Conservation (phyloP, 257 asterid species). For the Eustoma russellianum region DNA sequence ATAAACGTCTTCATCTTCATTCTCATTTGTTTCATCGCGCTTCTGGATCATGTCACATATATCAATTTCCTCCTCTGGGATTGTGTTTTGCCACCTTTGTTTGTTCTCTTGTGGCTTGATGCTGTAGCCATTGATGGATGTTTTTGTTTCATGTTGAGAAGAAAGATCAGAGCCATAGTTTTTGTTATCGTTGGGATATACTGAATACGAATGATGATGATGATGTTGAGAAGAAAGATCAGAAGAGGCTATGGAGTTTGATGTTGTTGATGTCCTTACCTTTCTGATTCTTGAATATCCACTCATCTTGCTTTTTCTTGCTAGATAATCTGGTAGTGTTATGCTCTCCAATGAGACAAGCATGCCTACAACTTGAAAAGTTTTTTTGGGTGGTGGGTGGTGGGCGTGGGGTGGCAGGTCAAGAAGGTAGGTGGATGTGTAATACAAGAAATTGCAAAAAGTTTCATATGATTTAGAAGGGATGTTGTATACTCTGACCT, state of each 20-base stretch:
- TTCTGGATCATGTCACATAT: background rate
- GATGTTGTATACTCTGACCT: background rate
- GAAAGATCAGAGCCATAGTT: constrained; percentile 20
- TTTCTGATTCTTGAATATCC: constrained; percentile 19
- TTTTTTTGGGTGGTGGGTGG: background rate
- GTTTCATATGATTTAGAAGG: background rate
- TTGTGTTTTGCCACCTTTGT: background rate
- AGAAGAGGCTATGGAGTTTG: constrained; percentile 23
- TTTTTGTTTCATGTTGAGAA: constrained; percentile 5
- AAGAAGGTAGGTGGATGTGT: no score
- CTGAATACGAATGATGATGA: no score
- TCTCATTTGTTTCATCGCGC: background rate
- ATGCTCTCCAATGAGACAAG: constrained; percentile 1
- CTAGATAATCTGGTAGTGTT: background rate
- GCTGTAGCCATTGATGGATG: background rate
- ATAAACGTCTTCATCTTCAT: constrained; percentile 29
- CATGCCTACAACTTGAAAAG: background rate
- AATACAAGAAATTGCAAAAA: background rate
- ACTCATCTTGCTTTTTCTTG: constrained; percentile 6
- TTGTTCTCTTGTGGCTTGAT: background rate
- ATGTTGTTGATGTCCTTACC: constrained; percentile 7
- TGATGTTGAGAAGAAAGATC: constrained; percentile 13
- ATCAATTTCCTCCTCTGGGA: background rate
- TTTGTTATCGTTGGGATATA: constrained; percentile 17
- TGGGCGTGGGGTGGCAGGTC: background rate